phyloP scores from a whole-genome alignment of 495 filamentous ascomycete species.

The Neurospora sp. region DNA sequence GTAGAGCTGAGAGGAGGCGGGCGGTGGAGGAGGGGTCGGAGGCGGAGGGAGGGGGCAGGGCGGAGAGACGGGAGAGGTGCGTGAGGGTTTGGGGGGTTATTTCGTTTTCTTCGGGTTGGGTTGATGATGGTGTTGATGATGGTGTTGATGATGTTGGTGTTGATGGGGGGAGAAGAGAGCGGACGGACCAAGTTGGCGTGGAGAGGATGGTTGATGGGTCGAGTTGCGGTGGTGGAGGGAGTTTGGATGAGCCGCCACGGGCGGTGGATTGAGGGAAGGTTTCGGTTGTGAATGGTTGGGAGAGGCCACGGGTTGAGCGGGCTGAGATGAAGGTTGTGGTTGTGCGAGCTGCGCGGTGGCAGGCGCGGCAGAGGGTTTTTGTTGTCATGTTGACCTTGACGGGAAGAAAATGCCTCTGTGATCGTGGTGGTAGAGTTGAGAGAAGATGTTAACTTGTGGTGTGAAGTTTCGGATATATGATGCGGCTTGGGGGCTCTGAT shows the following conservation, averaged over 20 bases:
- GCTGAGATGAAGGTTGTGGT: not conserved
- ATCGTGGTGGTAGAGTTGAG: not conserved
- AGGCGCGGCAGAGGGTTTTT: not conserved
- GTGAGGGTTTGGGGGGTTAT: slow-evolving; percentile 46
- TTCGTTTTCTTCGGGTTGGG: slow-evolving; percentile 6
- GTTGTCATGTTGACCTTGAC: not conserved
- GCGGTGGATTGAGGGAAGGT: slow-evolving; percentile 7
- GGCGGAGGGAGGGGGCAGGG: slow-evolving; percentile 62
- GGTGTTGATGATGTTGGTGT: slow-evolving; percentile 11
- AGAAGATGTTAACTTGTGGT: not conserved
- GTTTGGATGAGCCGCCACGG: slow-evolving; percentile 3
- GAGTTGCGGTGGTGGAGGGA: slow-evolving; percentile 1
- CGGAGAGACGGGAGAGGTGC: slow-evolving; percentile 85
- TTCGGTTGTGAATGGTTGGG: not conserved
- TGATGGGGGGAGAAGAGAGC: slow-evolving; percentile 52
- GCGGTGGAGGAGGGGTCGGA: slow-evolving; percentile 37
- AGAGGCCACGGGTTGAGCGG: not conserved
- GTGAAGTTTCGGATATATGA: not conserved
- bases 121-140: not conserved
- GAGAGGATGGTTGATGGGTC: slow-evolving; percentile 42
- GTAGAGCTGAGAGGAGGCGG: slow-evolving; percentile 60
- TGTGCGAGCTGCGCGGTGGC: not conserved
- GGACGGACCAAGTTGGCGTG: slow-evolving; percentile 76
- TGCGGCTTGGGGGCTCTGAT: not conserved
- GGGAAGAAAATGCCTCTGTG: not conserved